Conservation (phyloP, 2,329 filamentous ascomycete species). For the Aureobasidium sp. region DNA sequence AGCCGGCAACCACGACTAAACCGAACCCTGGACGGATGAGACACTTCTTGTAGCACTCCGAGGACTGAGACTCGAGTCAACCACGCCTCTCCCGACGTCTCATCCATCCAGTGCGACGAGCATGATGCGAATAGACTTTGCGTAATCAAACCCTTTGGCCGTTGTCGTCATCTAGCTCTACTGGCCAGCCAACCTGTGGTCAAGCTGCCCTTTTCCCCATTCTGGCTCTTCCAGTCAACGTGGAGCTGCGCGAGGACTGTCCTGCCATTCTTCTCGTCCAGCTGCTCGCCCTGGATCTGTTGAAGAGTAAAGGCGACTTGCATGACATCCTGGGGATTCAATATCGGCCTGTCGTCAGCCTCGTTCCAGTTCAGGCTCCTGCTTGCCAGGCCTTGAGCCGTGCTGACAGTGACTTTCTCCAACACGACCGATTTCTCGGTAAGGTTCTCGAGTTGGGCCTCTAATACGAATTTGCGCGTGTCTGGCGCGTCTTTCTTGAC, state of each 20-base stretch:
- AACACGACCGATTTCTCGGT: conserved; percentile 76
- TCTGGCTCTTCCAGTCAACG: conserved; percentile 80
- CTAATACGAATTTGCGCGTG: conserved; percentile 61
- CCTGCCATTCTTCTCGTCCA: conserved; percentile 38
- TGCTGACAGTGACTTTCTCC: conserved; percentile 44
- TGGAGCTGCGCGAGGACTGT: conserved; percentile 72
- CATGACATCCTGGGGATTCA: conserved; percentile 56
- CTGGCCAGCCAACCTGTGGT: conserved; percentile 65
- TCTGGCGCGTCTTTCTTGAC: conserved; percentile 36
- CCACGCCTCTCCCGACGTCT: conserved; percentile 4
- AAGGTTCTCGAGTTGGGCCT: conserved; percentile 93
- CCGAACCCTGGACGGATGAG: not conserved
- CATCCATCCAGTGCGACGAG: not conserved
- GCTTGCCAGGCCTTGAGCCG: conserved; percentile 25
- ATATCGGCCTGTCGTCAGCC: conserved; percentile 34
- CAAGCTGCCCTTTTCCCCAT: conserved; percentile 83
- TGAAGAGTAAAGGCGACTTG: conserved; percentile 59
- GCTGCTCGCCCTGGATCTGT: conserved; percentile 43
- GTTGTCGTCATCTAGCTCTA: conserved; percentile 1
- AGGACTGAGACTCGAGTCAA: not conserved
- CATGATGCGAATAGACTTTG: not conserved
- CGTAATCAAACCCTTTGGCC: not conserved
- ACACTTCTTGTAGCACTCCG: conserved; percentile 7
- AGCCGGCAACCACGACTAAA: not conserved
- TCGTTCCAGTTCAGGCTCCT: conserved; percentile 27